These are phyloP conservation scores for Blastobotrys buckinghamii DNA, from an alignment of 1,139 yeast species.

Conservation along the genomic window DNA sequence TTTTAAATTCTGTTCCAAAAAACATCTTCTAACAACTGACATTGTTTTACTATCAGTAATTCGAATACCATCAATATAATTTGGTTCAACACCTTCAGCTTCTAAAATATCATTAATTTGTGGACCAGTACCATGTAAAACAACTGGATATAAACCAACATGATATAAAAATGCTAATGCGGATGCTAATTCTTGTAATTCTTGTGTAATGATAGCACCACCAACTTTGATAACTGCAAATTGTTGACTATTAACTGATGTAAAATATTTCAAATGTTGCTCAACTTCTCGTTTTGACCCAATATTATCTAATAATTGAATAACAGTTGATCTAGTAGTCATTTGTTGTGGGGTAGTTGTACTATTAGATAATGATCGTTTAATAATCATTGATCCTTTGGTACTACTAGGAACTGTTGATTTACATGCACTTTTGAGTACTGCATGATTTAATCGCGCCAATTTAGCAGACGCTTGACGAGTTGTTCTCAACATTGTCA, in stretches of 20 bases:
- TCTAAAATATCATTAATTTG: slow-evolving; percentile 93
- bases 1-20: slow-evolving; percentile 88
- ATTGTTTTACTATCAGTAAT: slow-evolving; percentile 92
- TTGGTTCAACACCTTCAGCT: slow-evolving; percentile 93
- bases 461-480: slow-evolving; percentile 2
- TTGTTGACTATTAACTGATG: slow-evolving; percentile 84
- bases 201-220: slow-evolving; percentile 96
- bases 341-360: slow-evolving; percentile 6
- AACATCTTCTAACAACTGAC: slow-evolving; percentile 93
- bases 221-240: slow-evolving; percentile 98
- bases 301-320: slow-evolving; percentile 87
- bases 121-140: slow-evolving; percentile 97
- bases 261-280: slow-evolving; percentile 91
- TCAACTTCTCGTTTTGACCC: slow-evolving; percentile 98
- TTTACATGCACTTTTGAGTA: background rate
- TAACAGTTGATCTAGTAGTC: slow-evolving; percentile 88
- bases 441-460: background rate
- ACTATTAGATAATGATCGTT: slow-evolving; percentile 1
- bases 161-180: slow-evolving; percentile 94
- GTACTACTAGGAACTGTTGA: background rate
- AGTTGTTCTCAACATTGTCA: slow-evolving; percentile 8
- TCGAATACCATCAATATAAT: slow-evolving; percentile 92
- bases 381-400: background rate
- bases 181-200: slow-evolving; percentile 86
- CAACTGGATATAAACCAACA: slow-evolving; percentile 94